Percentiles rank a stretch among this genome's conserved stretches.
Conservation (phyloP, 1,284 basidiomycete species). For the Puccinia polysora region DNA sequence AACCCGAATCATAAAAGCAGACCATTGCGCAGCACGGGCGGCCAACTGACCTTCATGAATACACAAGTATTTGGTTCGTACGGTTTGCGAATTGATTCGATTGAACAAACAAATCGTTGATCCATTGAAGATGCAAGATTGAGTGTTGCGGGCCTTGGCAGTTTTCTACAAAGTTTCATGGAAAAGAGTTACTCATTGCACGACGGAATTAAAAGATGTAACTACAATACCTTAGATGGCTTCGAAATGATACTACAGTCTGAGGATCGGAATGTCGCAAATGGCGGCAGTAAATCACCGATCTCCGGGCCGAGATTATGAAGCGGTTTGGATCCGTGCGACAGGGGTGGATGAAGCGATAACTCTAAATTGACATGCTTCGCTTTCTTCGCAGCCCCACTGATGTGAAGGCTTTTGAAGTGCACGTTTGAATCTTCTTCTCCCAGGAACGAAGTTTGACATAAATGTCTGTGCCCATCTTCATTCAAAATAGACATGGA, state of each 20-base stretch:
- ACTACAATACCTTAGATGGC: slow-evolving; percentile 28
- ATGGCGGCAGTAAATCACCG: slow-evolving; percentile 22
- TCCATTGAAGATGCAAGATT: slow-evolving; percentile 79
- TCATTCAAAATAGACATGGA: slow-evolving; percentile 44
- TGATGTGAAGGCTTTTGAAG: slow-evolving; percentile 85
- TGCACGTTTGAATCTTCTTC: slow-evolving; percentile 55
- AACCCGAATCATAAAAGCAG: slow-evolving; percentile 79
- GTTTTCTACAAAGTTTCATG: slow-evolving; percentile 92
- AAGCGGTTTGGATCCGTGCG: slow-evolving; percentile 8
- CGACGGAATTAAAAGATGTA: background rate
- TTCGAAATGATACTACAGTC: slow-evolving; percentile 44
- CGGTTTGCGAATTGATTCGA: slow-evolving; percentile 92
- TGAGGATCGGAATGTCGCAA: slow-evolving; percentile 36
- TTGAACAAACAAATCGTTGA: slow-evolving; percentile 92
- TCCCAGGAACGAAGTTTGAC: slow-evolving; percentile 35
- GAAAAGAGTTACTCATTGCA: slow-evolving; percentile 56
- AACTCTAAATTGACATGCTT: slow-evolving; percentile 82
- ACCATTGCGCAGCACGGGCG: slow-evolving; percentile 81
- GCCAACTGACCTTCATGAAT: slow-evolving; percentile 76
- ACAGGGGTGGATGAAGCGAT: slow-evolving; percentile 48
- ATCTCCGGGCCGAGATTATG: slow-evolving; percentile 47
- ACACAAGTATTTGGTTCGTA: slow-evolving; percentile 93
- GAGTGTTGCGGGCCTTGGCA: slow-evolving; percentile 86
- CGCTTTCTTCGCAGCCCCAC: slow-evolving; percentile 71
- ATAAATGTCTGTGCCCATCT: slow-evolving; percentile 38